Conservation (phyloP, 495 filamentous ascomycete genomes). For the Lasiosphaeris hirsuta region DNA sequence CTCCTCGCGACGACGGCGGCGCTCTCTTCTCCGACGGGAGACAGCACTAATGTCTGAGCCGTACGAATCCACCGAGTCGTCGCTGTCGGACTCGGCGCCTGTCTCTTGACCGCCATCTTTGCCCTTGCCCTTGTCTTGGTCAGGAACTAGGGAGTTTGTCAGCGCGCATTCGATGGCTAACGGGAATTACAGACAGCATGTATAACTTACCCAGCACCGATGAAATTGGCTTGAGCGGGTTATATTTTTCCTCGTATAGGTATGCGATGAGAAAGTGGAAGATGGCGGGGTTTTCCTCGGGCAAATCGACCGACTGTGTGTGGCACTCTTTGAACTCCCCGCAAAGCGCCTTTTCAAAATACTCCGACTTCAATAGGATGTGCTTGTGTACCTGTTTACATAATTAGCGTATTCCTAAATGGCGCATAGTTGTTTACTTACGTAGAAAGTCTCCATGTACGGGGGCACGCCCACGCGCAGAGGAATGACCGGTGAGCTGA, state of each 20-base stretch:
- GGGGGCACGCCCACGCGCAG: conserved; percentile 37
- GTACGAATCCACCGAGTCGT: conserved; percentile 27
- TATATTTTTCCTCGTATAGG: conserved; percentile 47
- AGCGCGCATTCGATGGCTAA: neutral
- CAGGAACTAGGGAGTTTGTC: conserved; percentile 22
- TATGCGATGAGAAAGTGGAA: conserved; percentile 50
- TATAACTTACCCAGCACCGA: conserved; percentile 33
- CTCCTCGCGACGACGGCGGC: conserved; percentile 33
- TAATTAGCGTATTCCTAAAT: neutral
- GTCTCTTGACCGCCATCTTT: conserved; percentile 23
- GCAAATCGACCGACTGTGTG: conserved; percentile 41
- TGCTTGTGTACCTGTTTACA: conserved; percentile 36
- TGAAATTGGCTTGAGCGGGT: conserved; percentile 39
- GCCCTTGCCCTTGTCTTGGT: conserved; percentile 38
- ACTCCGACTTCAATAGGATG: conserved; percentile 42
- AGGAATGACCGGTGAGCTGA: conserved; percentile 41
- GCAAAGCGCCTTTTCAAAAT: conserved; percentile 43
- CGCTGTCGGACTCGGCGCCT: conserved; percentile 32
- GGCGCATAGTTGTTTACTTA: conserved; percentile 18
- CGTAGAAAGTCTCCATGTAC: conserved; percentile 38
- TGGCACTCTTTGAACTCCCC: conserved; percentile 41
- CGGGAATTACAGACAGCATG: neutral
- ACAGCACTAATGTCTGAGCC: conserved; percentile 36
- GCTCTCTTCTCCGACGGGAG: conserved; percentile 33
- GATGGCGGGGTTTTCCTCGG: conserved; percentile 47